phyloP scores from a whole-genome alignment of 2,329 filamentous ascomycete genomes.

The Plenodomus tracheiphilus region DNA sequence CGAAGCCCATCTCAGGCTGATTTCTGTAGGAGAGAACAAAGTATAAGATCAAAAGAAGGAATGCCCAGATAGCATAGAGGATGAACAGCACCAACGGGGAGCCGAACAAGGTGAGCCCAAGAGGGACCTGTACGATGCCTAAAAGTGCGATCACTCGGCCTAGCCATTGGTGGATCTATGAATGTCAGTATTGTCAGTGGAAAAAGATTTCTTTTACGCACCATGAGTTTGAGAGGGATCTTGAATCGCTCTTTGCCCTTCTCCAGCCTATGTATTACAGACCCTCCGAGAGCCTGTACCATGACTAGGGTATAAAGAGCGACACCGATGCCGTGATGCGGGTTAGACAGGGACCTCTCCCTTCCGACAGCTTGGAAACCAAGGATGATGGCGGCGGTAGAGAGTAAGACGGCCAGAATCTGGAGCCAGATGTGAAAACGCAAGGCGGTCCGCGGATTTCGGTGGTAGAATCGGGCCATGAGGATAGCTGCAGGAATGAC shows the following conservation, averaged over 20 bases:
- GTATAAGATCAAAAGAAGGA: conserved; percentile 71
- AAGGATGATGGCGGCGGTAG: conserved; percentile 72
- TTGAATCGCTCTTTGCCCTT: conserved; percentile 57
- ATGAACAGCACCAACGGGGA: conserved; percentile 86
- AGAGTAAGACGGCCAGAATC: conserved; percentile 67
- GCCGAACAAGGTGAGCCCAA: conserved; percentile 89
- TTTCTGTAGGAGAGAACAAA: conserved; percentile 78
- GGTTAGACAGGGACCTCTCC: conserved; percentile 72
- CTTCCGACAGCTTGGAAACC: conserved; percentile 80
- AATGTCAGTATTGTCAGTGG: conserved; percentile 15
- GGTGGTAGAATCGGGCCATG: conserved; percentile 70
- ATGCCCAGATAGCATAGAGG: conserved; percentile 78
- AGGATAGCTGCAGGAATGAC: conserved; percentile 75
- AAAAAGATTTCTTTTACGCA: conserved; percentile 34
- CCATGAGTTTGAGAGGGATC: conserved; percentile 62
- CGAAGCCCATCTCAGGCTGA: conserved; percentile 57
- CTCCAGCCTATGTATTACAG: conserved; percentile 61
- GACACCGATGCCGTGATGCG: conserved; percentile 81
- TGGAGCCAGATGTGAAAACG: conserved; percentile 76
- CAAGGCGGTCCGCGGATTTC: conserved; percentile 63
- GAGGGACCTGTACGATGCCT: conserved; percentile 82
- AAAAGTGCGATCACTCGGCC: conserved; percentile 78
- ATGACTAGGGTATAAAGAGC: conserved; percentile 75
- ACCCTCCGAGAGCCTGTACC: conserved; percentile 71
- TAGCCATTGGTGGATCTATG: conserved; percentile 83